A percentile compares a stretch with the other conserved stretches of the same genome.
Evolutionary conservation across 176 grass and related monocot genomes (phyloP).

Genomic region (Saccharum spontaneum): DNA sequence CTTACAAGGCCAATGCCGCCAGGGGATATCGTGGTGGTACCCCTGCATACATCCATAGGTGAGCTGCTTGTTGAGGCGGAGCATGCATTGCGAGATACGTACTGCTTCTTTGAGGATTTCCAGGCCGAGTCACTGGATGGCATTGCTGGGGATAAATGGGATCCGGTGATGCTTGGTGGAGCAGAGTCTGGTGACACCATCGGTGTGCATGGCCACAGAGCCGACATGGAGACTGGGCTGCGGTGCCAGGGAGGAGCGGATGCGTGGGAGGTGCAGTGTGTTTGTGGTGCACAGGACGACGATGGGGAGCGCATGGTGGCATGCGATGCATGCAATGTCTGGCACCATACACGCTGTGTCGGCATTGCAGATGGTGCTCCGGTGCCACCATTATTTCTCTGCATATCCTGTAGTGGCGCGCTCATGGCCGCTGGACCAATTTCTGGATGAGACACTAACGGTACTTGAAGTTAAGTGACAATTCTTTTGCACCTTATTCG

Average conservation of each 20-base stretch:
- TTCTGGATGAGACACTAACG: constrained; percentile 42
- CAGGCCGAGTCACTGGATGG: constrained; percentile 55
- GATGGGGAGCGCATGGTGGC: constrained; percentile 92
- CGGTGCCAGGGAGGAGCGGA: constrained; percentile 63
- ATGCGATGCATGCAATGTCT: constrained; percentile 69
- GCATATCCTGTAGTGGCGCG: constrained; percentile 54
- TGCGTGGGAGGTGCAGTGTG: constrained; percentile 55
- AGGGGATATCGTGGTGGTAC: constrained; percentile 80
- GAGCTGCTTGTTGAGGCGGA: constrained; percentile 68
- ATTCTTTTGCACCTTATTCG: constrained; percentile 15
- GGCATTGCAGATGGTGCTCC: constrained; percentile 58
- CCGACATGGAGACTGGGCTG: constrained; percentile 54
- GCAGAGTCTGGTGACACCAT: constrained; percentile 67
- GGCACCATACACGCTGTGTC: constrained; percentile 77
- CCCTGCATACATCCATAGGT: constrained; percentile 73
- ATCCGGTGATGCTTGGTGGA: constrained; percentile 91
- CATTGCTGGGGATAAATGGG: constrained; percentile 74
- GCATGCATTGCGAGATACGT: constrained; percentile 70
- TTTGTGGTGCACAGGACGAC: constrained; percentile 70
- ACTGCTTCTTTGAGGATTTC: constrained; percentile 77
- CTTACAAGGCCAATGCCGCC: constrained; percentile 54
- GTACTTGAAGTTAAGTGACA: constrained; percentile 38
- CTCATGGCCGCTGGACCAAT: constrained; percentile 43
- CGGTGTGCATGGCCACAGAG: constrained; percentile 55
- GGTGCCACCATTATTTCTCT: constrained; percentile 71